Evolutionary conservation across 2,329 filamentous ascomycete genomes (phyloP), one percentile per base, ranked within the genome.

Genomic region (Hypomyces rosellus): DNA sequence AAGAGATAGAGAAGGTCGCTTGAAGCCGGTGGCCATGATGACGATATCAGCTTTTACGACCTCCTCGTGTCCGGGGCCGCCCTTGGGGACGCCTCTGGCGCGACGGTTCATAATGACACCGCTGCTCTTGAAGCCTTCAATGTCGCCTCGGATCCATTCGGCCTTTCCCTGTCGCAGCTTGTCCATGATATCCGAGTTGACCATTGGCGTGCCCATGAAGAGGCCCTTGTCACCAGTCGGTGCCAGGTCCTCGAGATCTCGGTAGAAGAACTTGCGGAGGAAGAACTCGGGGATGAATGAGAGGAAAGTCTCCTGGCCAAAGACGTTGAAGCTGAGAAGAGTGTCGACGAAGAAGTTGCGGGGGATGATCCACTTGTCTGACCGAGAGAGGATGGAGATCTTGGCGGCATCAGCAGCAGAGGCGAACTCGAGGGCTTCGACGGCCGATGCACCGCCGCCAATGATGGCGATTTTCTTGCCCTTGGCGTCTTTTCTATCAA

Each of bases 301-400:
- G 15, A 93, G 68, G 0, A 78, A 64, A 0, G 86, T 93, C 65
- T 93, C 86, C 41, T 85, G 81, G 1, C 88, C 89, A 53, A 91
- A 84, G 46, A 93, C 78, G 65, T 95, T 95, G 59, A 89, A 70
- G 2, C 86, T 80, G 1, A 95, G 77, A 1, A 95, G 73, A 2
- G 80, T 74, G 63, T 95, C 84, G 46, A 93, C 75, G 40, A 93
- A 45, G 0, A 87, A 73, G 57, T 95, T 93, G 8, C 89, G 79
- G 0, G 89, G 89, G 47, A 92, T 91, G 55, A 93, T 88, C 88
- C 88, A 92, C 65, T 92, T 93, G 59, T 92, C 88, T 13, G 82
- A 87, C 18, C 89, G 78, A 0, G 88, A 82, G 9, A 95, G 76
- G 30, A 95, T 83, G 50, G 82, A 84, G 0, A 85, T 84, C 60